A percentile compares a stretch with the other conserved stretches of the same genome.
These are phyloP conservation scores for Naganishia liquefaciens DNA, from an alignment of 1,284 basidiomycete genomes.

Conservation along the genomic window DNA sequence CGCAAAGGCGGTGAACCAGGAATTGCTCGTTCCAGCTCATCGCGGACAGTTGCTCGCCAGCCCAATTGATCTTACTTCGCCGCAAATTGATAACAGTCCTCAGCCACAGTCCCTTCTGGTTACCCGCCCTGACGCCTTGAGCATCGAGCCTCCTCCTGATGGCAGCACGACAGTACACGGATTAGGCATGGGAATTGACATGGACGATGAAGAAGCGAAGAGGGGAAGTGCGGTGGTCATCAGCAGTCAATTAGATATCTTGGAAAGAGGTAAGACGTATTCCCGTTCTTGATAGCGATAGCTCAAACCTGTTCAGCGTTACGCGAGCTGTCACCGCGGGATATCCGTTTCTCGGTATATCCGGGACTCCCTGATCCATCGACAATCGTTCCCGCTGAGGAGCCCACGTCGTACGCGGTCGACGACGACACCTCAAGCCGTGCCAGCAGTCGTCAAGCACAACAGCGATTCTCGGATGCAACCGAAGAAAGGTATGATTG, in stretches of 20 bases:
- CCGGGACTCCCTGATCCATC: background rate
- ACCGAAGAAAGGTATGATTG: slow-evolving; percentile 16
- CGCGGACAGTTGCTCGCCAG: slow-evolving; percentile 42
- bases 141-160: background rate
- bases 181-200: slow-evolving; percentile 27
- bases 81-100: background rate
- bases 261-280: slow-evolving; percentile 47
- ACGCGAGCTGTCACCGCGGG: slow-evolving; percentile 49
- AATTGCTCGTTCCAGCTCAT: slow-evolving; percentile 5
- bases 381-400: background rate
- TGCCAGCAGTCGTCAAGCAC: background rate
- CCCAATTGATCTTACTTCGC: slow-evolving; percentile 37
- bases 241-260: slow-evolving; percentile 50
- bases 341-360: slow-evolving; percentile 42
- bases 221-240: slow-evolving; percentile 51
- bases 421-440: background rate
- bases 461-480: slow-evolving; percentile 11
- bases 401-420: background rate
- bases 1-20: background rate
- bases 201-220: slow-evolving; percentile 40
- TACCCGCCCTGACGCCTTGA: slow-evolving; percentile 24
- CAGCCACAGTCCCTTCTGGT: background rate
- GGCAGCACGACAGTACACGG: slow-evolving; percentile 16
- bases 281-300: no score
- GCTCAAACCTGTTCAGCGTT: slow-evolving; percentile 41